phyloP scores from a whole-genome alignment of 305 asterid species.

The Striga hermonthica region DNA sequence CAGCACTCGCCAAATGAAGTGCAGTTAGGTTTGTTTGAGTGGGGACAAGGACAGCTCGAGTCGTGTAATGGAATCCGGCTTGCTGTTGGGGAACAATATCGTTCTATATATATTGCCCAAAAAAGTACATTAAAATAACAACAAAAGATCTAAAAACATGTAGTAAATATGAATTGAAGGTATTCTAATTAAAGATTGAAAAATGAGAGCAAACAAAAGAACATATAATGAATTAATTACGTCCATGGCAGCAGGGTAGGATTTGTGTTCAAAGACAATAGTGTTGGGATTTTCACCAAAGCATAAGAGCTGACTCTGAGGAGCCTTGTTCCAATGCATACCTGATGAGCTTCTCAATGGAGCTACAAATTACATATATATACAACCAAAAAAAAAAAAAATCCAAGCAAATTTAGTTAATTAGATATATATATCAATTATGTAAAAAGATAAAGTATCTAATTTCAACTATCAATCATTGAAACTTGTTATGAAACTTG shows the following conservation, averaged over 20 bases:
- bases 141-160: background rate
- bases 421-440: background rate
- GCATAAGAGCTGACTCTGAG: conserved; percentile 47
- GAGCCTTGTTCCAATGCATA: conserved; percentile 63
- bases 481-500: background rate
- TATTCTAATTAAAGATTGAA: too few relatives aligned
- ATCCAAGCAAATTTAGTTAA: background rate
- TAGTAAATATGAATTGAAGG: background rate
- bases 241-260: conserved; percentile 45
- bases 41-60: conserved; percentile 43
- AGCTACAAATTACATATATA: conserved; percentile 34
- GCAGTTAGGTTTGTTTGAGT: conserved; percentile 35
- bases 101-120: conserved; percentile 37
- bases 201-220: conserved; percentile 20
- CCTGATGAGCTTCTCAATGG: conserved; percentile 48
- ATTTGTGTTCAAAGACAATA: conserved; percentile 33
- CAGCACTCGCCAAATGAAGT: conserved; percentile 32
- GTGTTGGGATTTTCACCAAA: conserved; percentile 46
- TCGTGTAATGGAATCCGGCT: conserved; percentile 44
- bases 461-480: background rate
- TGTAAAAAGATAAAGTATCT: background rate
- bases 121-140: conserved; percentile 26
- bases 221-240: conserved; percentile 21
- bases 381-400: too few relatives aligned
- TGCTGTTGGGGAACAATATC: conserved; percentile 45